Conservation (phyloP, 2,329 filamentous ascomycete genomes). For the Apiospora rasikravindrae region DNA sequence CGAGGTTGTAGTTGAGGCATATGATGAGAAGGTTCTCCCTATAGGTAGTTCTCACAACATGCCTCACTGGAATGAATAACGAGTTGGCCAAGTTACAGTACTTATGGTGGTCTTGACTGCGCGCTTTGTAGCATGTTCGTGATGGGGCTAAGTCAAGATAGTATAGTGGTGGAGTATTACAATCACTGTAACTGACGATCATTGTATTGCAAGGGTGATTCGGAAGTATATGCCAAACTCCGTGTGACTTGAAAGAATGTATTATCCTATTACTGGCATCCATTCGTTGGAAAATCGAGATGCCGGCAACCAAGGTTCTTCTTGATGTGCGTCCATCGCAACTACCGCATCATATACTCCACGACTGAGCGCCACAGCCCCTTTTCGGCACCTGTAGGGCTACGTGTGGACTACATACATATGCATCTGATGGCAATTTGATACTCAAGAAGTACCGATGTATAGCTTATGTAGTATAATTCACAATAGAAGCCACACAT, state of each 20-base stretch:
- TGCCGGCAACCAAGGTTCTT: neutral
- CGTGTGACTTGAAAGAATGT: neutral
- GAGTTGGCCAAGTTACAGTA: neutral
- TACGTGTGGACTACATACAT: neutral
- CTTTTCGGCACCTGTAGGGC: neutral
- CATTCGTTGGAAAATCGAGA: neutral
- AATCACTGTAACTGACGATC: neutral
- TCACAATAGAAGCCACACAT: neutral
- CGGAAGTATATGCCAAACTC: neutral
- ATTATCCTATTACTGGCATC: neutral
- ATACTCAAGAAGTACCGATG: no score
- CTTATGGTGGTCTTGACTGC: neutral
- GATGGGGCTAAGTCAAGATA: no score
- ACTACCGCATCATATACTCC: neutral
- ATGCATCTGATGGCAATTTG: no score
- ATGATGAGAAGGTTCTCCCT: neutral
- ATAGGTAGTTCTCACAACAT: neutral
- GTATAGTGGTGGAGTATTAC: no score
- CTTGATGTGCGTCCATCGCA: neutral
- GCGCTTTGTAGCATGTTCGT: no score
- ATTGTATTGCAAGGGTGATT: neutral
- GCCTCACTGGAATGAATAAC: neutral
- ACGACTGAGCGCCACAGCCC: neutral
- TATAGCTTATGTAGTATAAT: no score
- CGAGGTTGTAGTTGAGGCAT: constrained; percentile 1